These are phyloP conservation scores for Dendrobium officinale DNA, from an alignment of 106 monocot genomes.

Conservation along the genomic window DNA sequence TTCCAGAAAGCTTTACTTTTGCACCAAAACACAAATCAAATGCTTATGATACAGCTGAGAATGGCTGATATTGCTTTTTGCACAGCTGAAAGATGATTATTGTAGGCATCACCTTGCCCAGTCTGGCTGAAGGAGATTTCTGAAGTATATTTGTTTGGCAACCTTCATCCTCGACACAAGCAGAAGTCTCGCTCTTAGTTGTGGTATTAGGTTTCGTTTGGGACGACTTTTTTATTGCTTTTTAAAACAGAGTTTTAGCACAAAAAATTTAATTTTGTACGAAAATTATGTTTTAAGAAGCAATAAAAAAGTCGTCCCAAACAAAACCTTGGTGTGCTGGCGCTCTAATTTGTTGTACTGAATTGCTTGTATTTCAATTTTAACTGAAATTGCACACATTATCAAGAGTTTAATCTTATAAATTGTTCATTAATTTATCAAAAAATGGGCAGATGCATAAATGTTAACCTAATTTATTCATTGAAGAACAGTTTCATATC, in stretches of 20 bases:
- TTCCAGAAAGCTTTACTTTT: constrained; percentile 64
- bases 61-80: constrained; percentile 26
- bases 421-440: neutral
- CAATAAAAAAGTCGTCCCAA: no score
- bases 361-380: neutral
- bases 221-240: no score
- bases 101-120: neutral
- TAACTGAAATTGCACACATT: neutral
- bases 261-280: no score
- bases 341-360: neutral
- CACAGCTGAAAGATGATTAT: neutral
- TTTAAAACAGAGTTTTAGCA: no score
- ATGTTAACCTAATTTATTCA: no score
- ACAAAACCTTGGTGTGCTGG: no score
- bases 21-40: constrained; percentile 72
- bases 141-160: neutral
- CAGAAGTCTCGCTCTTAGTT: neutral
- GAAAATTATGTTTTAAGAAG: no score
- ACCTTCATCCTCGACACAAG: neutral
- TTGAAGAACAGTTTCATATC: no score
- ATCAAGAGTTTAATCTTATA: neutral
- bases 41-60: constrained; percentile 63
- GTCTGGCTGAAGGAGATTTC: neutral
- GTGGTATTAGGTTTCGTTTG: no score
- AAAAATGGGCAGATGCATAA: neutral